Evolutionary conservation across 331 rosid genomes (phyloP).

Genomic region (Malus hybrid): DNA sequence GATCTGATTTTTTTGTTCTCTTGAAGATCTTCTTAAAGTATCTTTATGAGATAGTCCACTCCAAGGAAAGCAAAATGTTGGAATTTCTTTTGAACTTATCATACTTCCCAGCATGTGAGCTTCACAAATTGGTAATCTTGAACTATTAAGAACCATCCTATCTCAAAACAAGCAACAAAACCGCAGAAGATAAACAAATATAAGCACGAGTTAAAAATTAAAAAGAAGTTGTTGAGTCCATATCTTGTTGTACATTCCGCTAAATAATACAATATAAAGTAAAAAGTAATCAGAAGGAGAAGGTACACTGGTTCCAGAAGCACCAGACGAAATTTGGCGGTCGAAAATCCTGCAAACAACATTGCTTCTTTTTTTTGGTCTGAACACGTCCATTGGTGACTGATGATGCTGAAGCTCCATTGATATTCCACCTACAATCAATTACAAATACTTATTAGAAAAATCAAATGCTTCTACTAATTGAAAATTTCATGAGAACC

Average conservation of each 20-base stretch:
- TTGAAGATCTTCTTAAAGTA: no score
- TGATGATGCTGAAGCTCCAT: not conserved
- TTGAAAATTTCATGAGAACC: not conserved
- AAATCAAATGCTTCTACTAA: not conserved
- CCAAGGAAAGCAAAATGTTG: no score
- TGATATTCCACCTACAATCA: not conserved
- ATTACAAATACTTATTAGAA: not conserved
- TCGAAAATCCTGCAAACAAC: constrained; percentile 73
- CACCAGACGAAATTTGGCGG: constrained; percentile 80
- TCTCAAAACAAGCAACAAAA: no score
- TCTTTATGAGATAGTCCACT: no score
- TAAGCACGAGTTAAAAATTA: not conserved
- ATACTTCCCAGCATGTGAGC: no score
- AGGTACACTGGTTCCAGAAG: constrained; percentile 79
- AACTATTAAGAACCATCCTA: no score
- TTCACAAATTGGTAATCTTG: no score
- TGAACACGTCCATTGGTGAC: constrained; percentile 33
- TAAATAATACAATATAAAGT: not conserved
- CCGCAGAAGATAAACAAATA: not conserved
- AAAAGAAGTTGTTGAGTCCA: no score
- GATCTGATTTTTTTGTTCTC: no score
- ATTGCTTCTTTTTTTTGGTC: constrained; percentile 45
- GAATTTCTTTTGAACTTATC: no score
- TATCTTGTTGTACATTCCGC: not conserved
- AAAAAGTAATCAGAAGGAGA: not conserved